These are phyloP conservation scores for Metschnikowia picachoensis DNA, from an alignment of 805 yeast species.

Conservation along the genomic window DNA sequence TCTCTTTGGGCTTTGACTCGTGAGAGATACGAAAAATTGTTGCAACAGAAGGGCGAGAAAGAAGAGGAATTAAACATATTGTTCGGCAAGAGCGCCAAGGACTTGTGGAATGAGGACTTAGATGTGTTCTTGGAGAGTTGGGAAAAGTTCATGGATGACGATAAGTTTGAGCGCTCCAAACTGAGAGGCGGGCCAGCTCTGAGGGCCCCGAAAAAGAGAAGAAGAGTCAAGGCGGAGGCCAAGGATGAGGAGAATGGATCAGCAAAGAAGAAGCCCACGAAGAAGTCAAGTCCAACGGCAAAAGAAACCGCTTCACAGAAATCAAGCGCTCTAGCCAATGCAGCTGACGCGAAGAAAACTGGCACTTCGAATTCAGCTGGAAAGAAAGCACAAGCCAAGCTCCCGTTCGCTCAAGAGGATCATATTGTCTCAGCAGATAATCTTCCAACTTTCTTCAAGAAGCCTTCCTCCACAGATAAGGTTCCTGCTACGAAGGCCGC, in stretches of 20 bases:
- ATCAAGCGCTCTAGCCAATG: background rate
- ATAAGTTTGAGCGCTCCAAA: constrained; percentile 54
- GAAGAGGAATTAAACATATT: constrained; percentile 67
- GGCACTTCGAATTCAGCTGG: background rate
- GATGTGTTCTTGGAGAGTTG: constrained; percentile 68
- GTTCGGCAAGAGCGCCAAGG: constrained; percentile 71
- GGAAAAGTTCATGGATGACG: constrained; percentile 63
- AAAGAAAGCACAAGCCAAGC: constrained; percentile 7
- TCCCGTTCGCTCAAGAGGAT: constrained; percentile 8
- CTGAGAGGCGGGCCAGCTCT: constrained; percentile 36
- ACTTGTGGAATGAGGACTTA: constrained; percentile 81
- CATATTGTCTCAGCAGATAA: constrained; percentile 8
- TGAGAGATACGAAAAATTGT: constrained; percentile 79
- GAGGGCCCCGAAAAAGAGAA: constrained; percentile 40
- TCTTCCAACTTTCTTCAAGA: constrained; percentile 17
- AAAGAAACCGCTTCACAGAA: background rate
- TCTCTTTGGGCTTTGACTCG: constrained; percentile 88
- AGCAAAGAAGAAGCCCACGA: constrained; percentile 12
- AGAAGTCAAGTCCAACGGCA: constrained; percentile 6
- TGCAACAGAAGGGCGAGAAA: constrained; percentile 67
- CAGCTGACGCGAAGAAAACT: background rate
- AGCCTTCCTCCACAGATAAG: background rate
- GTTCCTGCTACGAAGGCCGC: background rate
- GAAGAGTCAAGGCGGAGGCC: constrained; percentile 15
- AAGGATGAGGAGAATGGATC: constrained; percentile 14